phyloP scores from a whole-genome alignment of 2,329 filamentous ascomycete genomes.

The Ophiostoma himal-ulmi region DNA sequence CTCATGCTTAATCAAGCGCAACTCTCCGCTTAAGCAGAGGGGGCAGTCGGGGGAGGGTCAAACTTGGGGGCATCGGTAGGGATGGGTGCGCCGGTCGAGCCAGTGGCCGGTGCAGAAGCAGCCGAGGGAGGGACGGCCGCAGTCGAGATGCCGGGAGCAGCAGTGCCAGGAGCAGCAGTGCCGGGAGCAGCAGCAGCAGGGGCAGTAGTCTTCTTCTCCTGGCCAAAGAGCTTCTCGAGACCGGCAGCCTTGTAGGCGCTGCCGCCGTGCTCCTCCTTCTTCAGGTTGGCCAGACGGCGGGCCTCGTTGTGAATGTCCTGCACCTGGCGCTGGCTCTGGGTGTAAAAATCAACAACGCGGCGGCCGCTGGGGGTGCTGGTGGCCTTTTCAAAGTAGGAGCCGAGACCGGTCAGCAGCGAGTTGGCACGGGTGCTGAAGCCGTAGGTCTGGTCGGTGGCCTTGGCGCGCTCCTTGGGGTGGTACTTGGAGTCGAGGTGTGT shows the following conservation, averaged over 20 bases:
- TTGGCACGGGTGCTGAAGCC: constrained; percentile 69
- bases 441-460: constrained; percentile 77
- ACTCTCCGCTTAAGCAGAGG: constrained; percentile 17
- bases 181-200: neutral
- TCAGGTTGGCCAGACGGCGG: constrained; percentile 77
- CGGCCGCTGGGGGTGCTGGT: constrained; percentile 79
- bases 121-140: constrained; percentile 3
- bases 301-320: constrained; percentile 92
- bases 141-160: neutral
- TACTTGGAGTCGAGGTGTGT: constrained; percentile 75
- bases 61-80: constrained; percentile 24
- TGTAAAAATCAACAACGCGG: constrained; percentile 83
- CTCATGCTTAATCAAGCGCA: neutral
- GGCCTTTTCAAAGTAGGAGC: constrained; percentile 93
- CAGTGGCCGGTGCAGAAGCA: constrained; percentile 8
- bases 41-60: constrained; percentile 25
- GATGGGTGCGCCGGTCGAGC: constrained; percentile 11
- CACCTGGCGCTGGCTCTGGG: constrained; percentile 77
- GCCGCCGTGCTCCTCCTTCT: constrained; percentile 60
- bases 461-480: constrained; percentile 81
- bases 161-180: neutral
- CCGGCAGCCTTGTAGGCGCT: constrained; percentile 56
- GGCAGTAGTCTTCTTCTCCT: constrained; percentile 22
- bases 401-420: constrained; percentile 58
- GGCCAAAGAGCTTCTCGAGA: constrained; percentile 53